A percentile compares a stretch with the other conserved stretches of the same genome.
Evolutionary conservation across 2,329 filamentous ascomycete genomes (phyloP).

Genomic region (Phoma sp.): DNA sequence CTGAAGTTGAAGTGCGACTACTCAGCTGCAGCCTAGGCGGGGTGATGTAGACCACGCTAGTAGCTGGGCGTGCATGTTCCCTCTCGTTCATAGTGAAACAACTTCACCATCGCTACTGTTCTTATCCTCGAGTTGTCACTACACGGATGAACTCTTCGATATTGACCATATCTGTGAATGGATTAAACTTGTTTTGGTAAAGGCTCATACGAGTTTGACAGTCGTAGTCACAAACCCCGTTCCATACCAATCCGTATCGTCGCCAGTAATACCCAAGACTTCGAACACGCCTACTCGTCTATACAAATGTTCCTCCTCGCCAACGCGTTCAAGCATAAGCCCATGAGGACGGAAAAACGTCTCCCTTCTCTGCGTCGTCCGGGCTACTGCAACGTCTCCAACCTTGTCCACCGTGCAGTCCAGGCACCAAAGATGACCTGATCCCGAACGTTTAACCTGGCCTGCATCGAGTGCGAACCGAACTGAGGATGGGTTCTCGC

Average conservation of each 20-base stretch:
- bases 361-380: background rate
- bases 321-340: background rate
- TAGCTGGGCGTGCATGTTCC: too few species aligned
- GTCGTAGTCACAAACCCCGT: background rate
- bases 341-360: slow-evolving; percentile 10
- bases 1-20: too few species aligned
- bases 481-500: background rate
- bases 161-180: too few species aligned
- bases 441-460: background rate
- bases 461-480: slow-evolving; percentile 9
- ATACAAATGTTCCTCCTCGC: background rate
- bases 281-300: slow-evolving; percentile 8
- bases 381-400: background rate
- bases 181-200: too few species aligned
- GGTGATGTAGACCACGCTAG: too few species aligned
- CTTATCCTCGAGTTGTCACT: too few species aligned
- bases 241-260: background rate
- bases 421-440: slow-evolving; percentile 2
- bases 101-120: too few species aligned
- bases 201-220: background rate
- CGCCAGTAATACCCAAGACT: background rate
- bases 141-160: too few species aligned
- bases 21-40: too few species aligned
- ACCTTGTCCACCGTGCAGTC: slow-evolving; percentile 11
- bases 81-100: too few species aligned